A percentile compares a stretch with the other conserved stretches of the same genome.
These are phyloP conservation scores for Penicillium pulvis DNA, from an alignment of 495 filamentous ascomycete genomes.

Conservation along the genomic window DNA sequence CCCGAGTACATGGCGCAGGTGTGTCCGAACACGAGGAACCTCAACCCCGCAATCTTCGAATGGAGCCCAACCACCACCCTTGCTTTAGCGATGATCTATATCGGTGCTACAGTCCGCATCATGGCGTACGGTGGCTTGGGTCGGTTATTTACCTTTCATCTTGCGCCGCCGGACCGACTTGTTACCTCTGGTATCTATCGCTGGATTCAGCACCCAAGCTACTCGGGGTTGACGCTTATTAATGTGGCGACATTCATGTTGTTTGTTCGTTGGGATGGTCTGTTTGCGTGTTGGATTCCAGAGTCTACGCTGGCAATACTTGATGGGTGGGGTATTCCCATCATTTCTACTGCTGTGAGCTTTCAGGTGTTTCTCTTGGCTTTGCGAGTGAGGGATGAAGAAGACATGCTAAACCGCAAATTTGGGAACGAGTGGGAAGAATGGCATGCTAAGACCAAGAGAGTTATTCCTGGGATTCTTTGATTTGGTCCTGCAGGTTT, in stretches of 20 bases:
- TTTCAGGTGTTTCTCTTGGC: background rate
- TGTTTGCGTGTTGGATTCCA: background rate
- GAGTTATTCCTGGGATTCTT: slow-evolving; percentile 29
- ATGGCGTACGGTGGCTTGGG: slow-evolving; percentile 41
- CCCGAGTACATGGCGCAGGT: background rate
- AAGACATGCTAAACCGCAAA: slow-evolving; percentile 39
- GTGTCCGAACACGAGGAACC: background rate
- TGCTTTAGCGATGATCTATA: slow-evolving; percentile 29
- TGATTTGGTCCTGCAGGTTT: background rate
- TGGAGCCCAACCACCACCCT: background rate
- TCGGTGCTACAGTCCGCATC: slow-evolving; percentile 35
- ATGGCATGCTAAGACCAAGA: slow-evolving; percentile 38
- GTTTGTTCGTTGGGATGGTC: background rate
- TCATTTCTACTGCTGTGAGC: background rate
- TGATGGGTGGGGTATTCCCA: background rate
- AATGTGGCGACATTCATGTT: background rate
- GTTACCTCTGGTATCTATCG: slow-evolving; percentile 45
- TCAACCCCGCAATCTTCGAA: background rate
- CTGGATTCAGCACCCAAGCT: slow-evolving; percentile 53
- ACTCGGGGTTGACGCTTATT: slow-evolving; percentile 31
- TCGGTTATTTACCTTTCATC: slow-evolving; percentile 48
- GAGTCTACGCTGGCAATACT: background rate
- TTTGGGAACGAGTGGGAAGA: slow-evolving; percentile 48
- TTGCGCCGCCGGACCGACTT: slow-evolving; percentile 44
- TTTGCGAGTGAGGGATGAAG: slow-evolving; percentile 40